A percentile compares a stretch with the other conserved stretches of the same genome.
Conservation (phyloP, 1,284 basidiomycete species). For the Moniliella sp. region DNA sequence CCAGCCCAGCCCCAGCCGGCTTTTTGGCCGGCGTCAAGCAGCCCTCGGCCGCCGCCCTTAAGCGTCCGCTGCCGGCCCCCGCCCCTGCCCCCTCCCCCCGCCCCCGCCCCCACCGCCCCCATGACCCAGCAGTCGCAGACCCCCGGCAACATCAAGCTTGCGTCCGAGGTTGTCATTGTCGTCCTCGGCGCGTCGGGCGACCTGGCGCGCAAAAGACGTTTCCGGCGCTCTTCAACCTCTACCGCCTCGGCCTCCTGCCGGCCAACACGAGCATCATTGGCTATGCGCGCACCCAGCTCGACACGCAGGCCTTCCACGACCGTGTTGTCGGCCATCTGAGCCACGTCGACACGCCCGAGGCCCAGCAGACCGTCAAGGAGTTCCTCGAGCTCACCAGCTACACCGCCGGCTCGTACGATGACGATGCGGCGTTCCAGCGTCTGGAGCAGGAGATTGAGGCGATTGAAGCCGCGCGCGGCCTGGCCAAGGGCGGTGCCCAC, state of each 20-base stretch:
- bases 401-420: constrained; percentile 26
- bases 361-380: constrained; percentile 10
- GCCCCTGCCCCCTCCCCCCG: too few species aligned
- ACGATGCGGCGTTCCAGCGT: constrained; percentile 22
- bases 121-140: too few species aligned
- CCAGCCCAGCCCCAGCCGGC: too few species aligned
- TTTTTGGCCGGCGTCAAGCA: too few species aligned
- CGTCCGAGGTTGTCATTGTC: too few species aligned
- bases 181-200: constrained; percentile 90
- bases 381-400: constrained; percentile 27
- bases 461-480: constrained; percentile 11
- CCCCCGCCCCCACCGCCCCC: too few species aligned
- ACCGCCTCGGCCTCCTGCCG: constrained; percentile 17
- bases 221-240: constrained; percentile 28
- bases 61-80: too few species aligned
- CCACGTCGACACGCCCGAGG: constrained; percentile 12
- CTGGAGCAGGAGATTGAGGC: constrained; percentile 19
- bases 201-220: constrained; percentile 66
- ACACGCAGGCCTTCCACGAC: constrained; percentile 23
- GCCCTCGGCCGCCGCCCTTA: too few species aligned
- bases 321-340: constrained; percentile 19
- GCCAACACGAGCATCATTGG: constrained; percentile 29
- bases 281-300: constrained; percentile 35
- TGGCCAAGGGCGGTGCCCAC: constrained; percentile 12
- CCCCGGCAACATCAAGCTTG: too few species aligned